These are phyloP conservation scores for Venustampulla echinocandica DNA, from an alignment of 495 filamentous ascomycete species.

Conservation along the genomic window DNA sequence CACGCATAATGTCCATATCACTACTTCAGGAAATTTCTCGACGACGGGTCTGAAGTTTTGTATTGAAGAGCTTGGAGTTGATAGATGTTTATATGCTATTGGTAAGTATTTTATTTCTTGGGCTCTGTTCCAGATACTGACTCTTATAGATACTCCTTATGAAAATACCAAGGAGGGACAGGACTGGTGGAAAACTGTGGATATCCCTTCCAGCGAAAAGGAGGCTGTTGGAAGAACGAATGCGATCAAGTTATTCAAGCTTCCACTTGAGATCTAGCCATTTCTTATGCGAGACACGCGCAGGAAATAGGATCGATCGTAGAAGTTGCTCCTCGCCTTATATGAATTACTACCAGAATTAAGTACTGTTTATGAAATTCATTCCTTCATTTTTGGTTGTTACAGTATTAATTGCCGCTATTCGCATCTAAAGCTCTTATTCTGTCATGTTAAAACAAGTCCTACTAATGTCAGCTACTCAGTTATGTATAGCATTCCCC, in stretches of 20 bases:
- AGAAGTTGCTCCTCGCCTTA: too few species aligned
- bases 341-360: too few species aligned
- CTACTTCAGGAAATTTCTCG: constrained; percentile 53
- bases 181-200: constrained; percentile 41
- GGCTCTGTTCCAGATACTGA: not conserved
- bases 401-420: too few species aligned
- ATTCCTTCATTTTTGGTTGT: too few species aligned
- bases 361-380: too few species aligned
- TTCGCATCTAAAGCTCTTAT: too few species aligned
- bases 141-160: constrained; percentile 27
- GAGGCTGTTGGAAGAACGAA: constrained; percentile 44
- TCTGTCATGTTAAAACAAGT: too few species aligned
- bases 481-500: too few species aligned
- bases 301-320: too few species aligned
- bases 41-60: constrained; percentile 41
- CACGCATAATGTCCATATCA: constrained; percentile 54
- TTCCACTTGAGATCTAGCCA: constrained; percentile 28
- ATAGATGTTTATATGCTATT: constrained; percentile 32
- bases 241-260: constrained; percentile 46
- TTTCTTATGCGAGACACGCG: too few species aligned
- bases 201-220: constrained; percentile 35
- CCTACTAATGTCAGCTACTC: too few species aligned
- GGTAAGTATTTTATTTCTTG: constrained; percentile 13
- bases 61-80: constrained; percentile 33
- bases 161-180: constrained; percentile 43